phyloP scores from a whole-genome alignment of 495 filamentous ascomycete genomes.

The Ramalina intermedia region DNA sequence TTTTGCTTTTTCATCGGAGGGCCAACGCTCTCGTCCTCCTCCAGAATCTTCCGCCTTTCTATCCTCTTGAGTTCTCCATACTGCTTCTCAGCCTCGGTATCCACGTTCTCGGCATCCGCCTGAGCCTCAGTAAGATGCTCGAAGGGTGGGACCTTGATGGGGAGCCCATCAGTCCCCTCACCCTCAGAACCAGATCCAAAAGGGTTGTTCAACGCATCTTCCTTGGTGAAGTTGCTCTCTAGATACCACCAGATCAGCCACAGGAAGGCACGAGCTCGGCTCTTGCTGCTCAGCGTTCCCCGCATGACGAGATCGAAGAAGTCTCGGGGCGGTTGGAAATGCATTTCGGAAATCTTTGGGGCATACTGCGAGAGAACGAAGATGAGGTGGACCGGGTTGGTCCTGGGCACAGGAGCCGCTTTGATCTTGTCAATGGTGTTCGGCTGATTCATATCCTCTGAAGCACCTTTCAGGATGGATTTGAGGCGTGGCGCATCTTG shows the following conservation, averaged over 20 bases:
- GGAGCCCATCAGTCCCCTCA: conserved; percentile 45
- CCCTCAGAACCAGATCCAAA: conserved; percentile 64
- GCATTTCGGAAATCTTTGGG: conserved; percentile 77
- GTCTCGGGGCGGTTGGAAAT: conserved; percentile 74
- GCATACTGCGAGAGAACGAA: conserved; percentile 90
- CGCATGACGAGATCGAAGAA: conserved; percentile 97
- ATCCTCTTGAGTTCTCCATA: conserved; percentile 77
- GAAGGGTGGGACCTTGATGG: conserved; percentile 70
- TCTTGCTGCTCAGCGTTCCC: conserved; percentile 63
- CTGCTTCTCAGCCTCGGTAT: conserved; percentile 67
- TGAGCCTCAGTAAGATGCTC: conserved; percentile 62
- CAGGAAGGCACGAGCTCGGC: conserved; percentile 76
- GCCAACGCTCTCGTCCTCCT: conserved; percentile 46
- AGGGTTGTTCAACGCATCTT: conserved; percentile 74
- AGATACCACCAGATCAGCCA: conserved; percentile 99
- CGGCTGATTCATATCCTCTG: conserved; percentile 83
- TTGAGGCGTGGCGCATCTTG: conserved; percentile 94
- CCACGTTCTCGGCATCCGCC: conserved; percentile 75
- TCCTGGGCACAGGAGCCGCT: conserved; percentile 51
- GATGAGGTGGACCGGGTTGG: conserved; percentile 93
- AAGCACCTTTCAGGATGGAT: conserved; percentile 93
- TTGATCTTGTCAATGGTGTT: conserved; percentile 74
- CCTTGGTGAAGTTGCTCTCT: conserved; percentile 82
- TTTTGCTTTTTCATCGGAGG: conserved; percentile 42
- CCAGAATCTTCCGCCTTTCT: conserved; percentile 65